Evolutionary conservation across 208 protist species (phyloP), one percentile per base, ranked within the genome.

Genomic region (Acanthamoeba healyi): DNA sequence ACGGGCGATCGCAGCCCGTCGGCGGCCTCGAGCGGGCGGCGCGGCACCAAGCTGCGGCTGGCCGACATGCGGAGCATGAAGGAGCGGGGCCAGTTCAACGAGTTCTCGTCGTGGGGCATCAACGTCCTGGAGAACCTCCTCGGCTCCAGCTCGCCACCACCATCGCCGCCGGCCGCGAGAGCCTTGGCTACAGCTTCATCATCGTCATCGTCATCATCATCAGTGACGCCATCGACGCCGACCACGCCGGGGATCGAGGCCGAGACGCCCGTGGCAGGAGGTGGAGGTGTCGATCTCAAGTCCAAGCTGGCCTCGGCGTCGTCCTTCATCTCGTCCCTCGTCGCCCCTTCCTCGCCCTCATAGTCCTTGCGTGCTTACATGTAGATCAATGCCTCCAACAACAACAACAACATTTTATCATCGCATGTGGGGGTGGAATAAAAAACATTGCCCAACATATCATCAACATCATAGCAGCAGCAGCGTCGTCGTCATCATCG

Each of bases 31-130:
- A 4, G 6, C 22, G 77, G 26, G 9, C 26, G 40, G 34, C 40
- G 49, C 7, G 34, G 49, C 17, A 86, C 77, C 26, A 49, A 58
- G 49, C 77, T 86, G 22, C 77, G 77, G 34, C 40, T 86, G 42
- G 22, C 77, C 26, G 77, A 86, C 42, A 86, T 86, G 77, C 22
- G 34, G 12, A 58, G 44, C 49, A 86, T 86, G 77, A 86, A 86
- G 34, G 77, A 86, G 77, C 22, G 49, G 12, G 77, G 77, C 40
- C 77, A 61, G 26, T 86, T 86, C 77, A 74, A 9, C 34, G 65
- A 74, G 65, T 74, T 74, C 65, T 74, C 65, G 32, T 74, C 65
- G 65, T 74, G 65, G 65, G 65, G 65, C n/a, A 74, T 74, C 65
- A 74, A 74, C 65, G 65, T 74, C 7, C 65, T 74, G 10, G 65